Evolutionary conservation across 148 eudicot genomes (phyloP).

Genomic region (Oxyria digyna): DNA sequence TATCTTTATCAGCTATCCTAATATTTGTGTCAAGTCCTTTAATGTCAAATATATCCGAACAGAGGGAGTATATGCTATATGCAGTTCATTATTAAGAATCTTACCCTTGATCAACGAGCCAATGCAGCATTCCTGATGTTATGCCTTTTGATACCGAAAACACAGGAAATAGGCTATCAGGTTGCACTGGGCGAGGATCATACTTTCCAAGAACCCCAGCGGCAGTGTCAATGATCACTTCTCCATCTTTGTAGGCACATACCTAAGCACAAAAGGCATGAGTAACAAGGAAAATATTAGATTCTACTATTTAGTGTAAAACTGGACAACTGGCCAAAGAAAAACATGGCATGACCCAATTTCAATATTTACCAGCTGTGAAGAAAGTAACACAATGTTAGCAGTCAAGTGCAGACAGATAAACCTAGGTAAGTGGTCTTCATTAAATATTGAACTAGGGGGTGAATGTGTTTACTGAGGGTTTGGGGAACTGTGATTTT

Average conservation of each 20-base stretch:
- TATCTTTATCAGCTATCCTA: too few species aligned
- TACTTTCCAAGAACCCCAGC: constrained; percentile 97
- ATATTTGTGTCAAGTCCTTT: too few species aligned
- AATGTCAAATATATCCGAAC: too few species aligned
- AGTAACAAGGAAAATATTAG: background rate
- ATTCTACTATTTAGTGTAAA: background rate
- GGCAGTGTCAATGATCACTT: constrained; percentile 92
- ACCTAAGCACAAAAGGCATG: constrained; percentile 25
- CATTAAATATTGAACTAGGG: too few species aligned
- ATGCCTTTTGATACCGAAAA: constrained; percentile 91
- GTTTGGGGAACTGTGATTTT: too few species aligned
- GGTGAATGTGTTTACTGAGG: too few species aligned
- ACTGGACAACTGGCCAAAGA: background rate
- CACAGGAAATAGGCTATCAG: constrained; percentile 84
- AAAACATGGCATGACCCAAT: background rate
- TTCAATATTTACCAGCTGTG: background rate
- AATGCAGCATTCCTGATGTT: constrained; percentile 86
- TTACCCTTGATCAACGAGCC: constrained; percentile 87
- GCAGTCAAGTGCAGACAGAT: too few species aligned
- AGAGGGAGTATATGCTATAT: background rate
- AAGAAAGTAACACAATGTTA: too few species aligned
- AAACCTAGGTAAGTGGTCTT: too few species aligned
- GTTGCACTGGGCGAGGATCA: constrained; percentile 99
- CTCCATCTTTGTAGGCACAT: constrained; percentile 97
- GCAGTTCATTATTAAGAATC: constrained; percentile 7